Conservation (phyloP, 2,329 filamentous ascomycete genomes). For the Nothophoma quercina region DNA sequence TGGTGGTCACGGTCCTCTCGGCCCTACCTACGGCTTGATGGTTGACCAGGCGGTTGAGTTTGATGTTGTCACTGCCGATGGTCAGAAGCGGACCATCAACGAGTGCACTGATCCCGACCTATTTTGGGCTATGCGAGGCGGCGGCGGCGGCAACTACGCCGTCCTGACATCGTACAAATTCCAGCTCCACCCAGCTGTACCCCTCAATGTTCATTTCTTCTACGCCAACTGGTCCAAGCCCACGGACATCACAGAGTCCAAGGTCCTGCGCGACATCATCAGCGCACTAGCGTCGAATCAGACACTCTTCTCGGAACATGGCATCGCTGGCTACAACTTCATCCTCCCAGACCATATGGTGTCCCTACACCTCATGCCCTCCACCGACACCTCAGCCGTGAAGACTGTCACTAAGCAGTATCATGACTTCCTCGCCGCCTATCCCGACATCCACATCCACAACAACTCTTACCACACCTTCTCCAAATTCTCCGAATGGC, state of each 20-base stretch:
- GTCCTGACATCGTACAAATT: constrained; percentile 49
- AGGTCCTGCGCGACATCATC: constrained; percentile 42
- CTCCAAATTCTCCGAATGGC: constrained; percentile 42
- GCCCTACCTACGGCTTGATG: constrained; percentile 53
- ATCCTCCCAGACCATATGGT: constrained; percentile 41
- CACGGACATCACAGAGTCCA: constrained; percentile 39
- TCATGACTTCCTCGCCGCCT: constrained; percentile 39
- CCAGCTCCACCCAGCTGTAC: constrained; percentile 42
- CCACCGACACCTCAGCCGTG: constrained; percentile 33
- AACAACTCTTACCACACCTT: constrained; percentile 45
- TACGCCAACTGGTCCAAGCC: constrained; percentile 39
- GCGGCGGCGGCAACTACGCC: constrained; percentile 47
- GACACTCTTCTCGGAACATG: constrained; percentile 35
- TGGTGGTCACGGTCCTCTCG: constrained; percentile 64
- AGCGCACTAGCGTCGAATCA: constrained; percentile 43
- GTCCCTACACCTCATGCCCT: constrained; percentile 43
- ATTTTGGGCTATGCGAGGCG: constrained; percentile 50
- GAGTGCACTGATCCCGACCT: constrained; percentile 45
- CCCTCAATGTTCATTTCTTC: constrained; percentile 48
- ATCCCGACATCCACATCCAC: constrained; percentile 42
- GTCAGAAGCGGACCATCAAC: constrained; percentile 40
- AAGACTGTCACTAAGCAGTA: constrained; percentile 39
- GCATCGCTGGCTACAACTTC: constrained; percentile 49
- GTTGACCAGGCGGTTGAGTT: constrained; percentile 48
- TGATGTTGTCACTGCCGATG: constrained; percentile 46